phyloP scores from a whole-genome alignment of 257 asterid species.

The Salvia rosmarinus region DNA sequence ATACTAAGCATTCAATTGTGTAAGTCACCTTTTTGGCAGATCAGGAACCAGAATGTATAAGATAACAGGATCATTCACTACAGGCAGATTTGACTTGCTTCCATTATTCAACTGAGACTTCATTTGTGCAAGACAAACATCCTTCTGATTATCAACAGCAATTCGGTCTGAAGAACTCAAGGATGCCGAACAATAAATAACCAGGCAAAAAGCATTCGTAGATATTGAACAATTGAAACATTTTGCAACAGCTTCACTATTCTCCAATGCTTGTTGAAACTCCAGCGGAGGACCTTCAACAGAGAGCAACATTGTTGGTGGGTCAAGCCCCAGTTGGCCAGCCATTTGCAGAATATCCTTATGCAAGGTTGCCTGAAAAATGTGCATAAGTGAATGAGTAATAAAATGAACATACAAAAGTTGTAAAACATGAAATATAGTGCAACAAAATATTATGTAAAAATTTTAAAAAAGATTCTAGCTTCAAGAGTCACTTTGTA shows the following conservation, averaged over 20 bases:
- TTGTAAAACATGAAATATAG: background rate
- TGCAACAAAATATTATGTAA: background rate
- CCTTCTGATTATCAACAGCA: constrained; percentile 60
- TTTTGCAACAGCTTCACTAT: constrained; percentile 82
- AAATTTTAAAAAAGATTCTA: constrained; percentile 8
- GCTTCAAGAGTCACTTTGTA: background rate
- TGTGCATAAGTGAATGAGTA: constrained; percentile 27
- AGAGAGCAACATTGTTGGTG: constrained; percentile 85
- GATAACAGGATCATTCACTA: constrained; percentile 55
- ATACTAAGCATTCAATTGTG: constrained; percentile 7
- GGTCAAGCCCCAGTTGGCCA: constrained; percentile 95
- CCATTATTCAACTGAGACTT: constrained; percentile 47
- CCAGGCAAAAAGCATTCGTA: constrained; percentile 57
- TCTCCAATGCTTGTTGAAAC: constrained; percentile 73
- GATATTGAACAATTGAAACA: constrained; percentile 73
- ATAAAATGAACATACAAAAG: constrained; percentile 3
- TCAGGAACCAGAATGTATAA: constrained; percentile 85
- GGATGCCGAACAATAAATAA: constrained; percentile 74
- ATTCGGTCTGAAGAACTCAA: constrained; percentile 57
- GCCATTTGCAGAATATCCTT: constrained; percentile 84
- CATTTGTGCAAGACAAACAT: constrained; percentile 54
- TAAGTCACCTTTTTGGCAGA: constrained; percentile 87
- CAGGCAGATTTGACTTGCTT: constrained; percentile 42
- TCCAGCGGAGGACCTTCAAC: constrained; percentile 63
- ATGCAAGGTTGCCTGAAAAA: constrained; percentile 84